Percentiles rank a stretch among this genome's conserved stretches.
phyloP scores from a whole-genome alignment of 2,329 filamentous ascomycete genomes.

The Talaromyces amestolkiae region DNA sequence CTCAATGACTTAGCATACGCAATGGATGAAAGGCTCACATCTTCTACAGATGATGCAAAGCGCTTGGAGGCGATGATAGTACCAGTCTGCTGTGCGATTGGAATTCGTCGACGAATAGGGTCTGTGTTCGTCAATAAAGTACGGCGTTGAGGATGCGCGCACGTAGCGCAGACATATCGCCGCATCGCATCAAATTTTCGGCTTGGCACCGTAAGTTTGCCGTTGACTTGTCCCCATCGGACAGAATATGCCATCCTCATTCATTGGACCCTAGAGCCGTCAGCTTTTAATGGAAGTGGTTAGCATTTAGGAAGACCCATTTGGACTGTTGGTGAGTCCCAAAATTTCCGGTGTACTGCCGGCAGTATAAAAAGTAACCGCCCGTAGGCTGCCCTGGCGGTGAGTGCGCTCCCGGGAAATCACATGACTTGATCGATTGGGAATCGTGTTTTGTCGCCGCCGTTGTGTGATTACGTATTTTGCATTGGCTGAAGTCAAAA shows the following conservation, averaged over 20 bases:
- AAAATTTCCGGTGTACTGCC: conserved; percentile 17
- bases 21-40: not conserved
- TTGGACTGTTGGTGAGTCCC: not conserved
- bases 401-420: not conserved
- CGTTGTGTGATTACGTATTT: not conserved
- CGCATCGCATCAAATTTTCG: conserved; percentile 6
- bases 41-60: not conserved
- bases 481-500: not conserved
- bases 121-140: conserved; percentile 12
- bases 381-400: conserved; percentile 1
- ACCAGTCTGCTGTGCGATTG: not conserved
- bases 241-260: conserved; percentile 10
- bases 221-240: conserved; percentile 2
- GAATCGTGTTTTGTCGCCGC: not conserved
- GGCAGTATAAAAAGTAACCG: conserved; percentile 7
- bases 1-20: not conserved
- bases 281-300: not conserved
- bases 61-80: not conserved
- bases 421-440: not conserved
- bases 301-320: not conserved
- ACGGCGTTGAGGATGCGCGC: conserved; percentile 20
- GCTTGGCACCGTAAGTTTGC: not conserved
- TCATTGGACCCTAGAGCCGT: not conserved
- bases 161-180: conserved; percentile 20
- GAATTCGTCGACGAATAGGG: conserved; percentile 3